Evolutionary conservation across 1,139 yeast species (phyloP).

Genomic region (Blastobotrys elegans): DNA sequence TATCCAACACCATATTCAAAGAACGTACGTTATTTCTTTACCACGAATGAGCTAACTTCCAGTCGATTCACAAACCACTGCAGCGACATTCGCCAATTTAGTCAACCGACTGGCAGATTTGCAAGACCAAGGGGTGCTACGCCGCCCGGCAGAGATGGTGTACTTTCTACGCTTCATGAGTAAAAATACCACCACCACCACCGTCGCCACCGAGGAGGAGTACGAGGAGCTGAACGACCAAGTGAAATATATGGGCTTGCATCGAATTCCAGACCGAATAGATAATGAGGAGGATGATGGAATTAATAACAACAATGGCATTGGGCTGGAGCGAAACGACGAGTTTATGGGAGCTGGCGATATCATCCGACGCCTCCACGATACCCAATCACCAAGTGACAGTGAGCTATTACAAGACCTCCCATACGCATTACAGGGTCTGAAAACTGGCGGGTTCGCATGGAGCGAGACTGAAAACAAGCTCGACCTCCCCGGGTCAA

Average conservation of each 20-base stretch:
- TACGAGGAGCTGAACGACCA: constrained; percentile 4
- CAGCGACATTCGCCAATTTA: constrained; percentile 9
- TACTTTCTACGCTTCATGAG: constrained; percentile 9
- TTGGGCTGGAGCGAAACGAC: neutral
- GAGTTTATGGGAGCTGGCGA: constrained; percentile 14
- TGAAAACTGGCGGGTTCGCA: constrained; percentile 59
- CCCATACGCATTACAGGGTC: constrained; percentile 66
- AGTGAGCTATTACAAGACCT: constrained; percentile 51
- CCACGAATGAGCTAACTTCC: neutral
- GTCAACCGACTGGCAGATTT: constrained; percentile 11
- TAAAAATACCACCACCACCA: no score
- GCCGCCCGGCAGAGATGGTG: constrained; percentile 14
- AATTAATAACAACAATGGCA: neutral
- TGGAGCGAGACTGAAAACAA: constrained; percentile 35
- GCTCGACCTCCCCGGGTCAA: constrained; percentile 43
- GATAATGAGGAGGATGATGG: neutral
- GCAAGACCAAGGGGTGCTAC: constrained; percentile 13
- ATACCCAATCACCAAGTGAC: constrained; percentile 38
- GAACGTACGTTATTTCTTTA: neutral
- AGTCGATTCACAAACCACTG: neutral
- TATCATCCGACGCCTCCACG: constrained; percentile 16
- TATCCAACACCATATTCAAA: constrained; percentile 9
- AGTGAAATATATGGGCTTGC: constrained; percentile 11
- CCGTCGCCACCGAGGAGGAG: neutral
- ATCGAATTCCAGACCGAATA: constrained; percentile 1